Base-by-base conservation (phyloP, 1,284 basidiomycete species). In the Mycosarcoma maydis region DNA sequence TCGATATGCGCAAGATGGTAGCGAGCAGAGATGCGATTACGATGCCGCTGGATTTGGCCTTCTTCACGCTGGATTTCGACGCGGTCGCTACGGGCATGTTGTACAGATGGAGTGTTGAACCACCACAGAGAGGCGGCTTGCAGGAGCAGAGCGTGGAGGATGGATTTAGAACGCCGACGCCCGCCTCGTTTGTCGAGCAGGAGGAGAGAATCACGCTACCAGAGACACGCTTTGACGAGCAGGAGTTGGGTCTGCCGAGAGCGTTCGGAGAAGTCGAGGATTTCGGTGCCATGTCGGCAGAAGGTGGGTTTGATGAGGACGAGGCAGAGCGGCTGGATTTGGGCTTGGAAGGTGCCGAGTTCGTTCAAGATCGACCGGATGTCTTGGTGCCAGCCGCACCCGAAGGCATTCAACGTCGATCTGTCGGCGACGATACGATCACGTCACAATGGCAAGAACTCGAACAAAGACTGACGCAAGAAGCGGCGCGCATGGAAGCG, bases 41-140 rank as follows among this genome's bases (percentile, higher is more conserved):
- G n/a, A 26, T 73, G 24, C 46, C 44, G 4, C 11, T 62, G 22
- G 59, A 73, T 20, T 2, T 51, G 30, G 46, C 61, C 7, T 72
- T 68, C 22, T 74, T 61, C 36, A 44, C 59, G 14, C 27, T 70
- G n/a, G 71, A 73, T 20, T 65, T 73, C 24, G 62, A 75, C 19
- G 24, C 23, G 2, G 17, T 44, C 4, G 30, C 45, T 6, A 20
- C 22, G 4, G 37, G 36, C 3, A n/a, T 58, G 50, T 1, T 41
- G 38, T 32, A 30, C 6, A 34, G 55, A 6, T 60, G 51, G 44
- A 64, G 61, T 30, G 33, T 61, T 3, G 57, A 62, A 33, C 60
- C 54, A 4, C 17, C 19, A 3, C 40, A 43, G 6, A 17, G 23
- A 14, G 41, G 32, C n/a, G n/a, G n/a, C n/a, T n/a, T n/a, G n/a